A percentile compares a stretch with the other conserved stretches of the same genome.
Conservation (phyloP, 352 stramenopile species). For the Pythium chondricola region DNA sequence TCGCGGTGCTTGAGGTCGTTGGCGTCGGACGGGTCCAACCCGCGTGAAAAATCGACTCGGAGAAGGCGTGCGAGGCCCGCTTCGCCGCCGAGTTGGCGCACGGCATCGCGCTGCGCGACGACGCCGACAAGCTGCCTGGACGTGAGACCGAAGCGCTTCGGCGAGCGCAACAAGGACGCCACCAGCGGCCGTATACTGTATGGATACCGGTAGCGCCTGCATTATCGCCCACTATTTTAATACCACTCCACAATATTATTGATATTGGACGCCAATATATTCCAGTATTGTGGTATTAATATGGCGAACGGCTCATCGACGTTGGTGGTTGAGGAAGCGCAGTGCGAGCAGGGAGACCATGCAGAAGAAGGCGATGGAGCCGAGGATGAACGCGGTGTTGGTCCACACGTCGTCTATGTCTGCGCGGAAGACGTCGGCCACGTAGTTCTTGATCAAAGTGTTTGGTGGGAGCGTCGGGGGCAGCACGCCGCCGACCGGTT, state of each 20-base stretch:
- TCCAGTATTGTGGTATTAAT: too few relatives aligned
- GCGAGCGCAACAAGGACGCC: neutral
- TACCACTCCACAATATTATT: too few relatives aligned
- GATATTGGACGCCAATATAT: neutral
- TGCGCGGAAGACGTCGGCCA: conserved; percentile 22
- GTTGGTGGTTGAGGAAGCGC: conserved; percentile 33
- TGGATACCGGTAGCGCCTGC: neutral
- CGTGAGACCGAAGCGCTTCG: neutral
- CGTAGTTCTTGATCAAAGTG: conserved; percentile 19
- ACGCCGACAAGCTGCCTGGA: neutral
- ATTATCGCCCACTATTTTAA: too few relatives aligned
- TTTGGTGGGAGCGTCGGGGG: conserved; percentile 12
- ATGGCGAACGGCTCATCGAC: too few relatives aligned
- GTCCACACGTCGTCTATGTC: conserved; percentile 19
- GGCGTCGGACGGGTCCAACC: neutral
- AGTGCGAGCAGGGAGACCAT: conserved; percentile 23
- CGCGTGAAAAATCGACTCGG: neutral
- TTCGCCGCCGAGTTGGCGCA: neutral
- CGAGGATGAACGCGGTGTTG: conserved; percentile 19
- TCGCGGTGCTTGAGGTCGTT: neutral
- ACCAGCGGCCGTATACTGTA: neutral
- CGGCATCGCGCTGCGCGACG: neutral
- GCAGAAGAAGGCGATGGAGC: conserved; percentile 26
- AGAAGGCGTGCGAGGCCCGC: neutral
- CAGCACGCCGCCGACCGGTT: neutral